Evolutionary conservation across 306 rosid genomes (phyloP).

Genomic region (Rosa rugosa): DNA sequence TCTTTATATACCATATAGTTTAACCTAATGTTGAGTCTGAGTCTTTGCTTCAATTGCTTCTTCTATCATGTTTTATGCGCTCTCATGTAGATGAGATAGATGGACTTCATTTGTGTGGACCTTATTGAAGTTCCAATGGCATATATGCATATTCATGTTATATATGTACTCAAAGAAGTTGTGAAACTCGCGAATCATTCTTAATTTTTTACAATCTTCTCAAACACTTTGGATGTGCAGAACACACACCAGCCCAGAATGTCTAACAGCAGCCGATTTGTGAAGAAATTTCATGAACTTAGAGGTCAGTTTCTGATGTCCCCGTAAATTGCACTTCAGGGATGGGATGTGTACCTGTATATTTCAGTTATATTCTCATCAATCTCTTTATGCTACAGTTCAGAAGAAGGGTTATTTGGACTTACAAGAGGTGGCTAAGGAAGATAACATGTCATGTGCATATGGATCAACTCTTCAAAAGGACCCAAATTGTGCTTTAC

Average conservation of each 20-base stretch:
- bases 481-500: slow-evolving; percentile 56
- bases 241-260: slow-evolving; percentile 40
- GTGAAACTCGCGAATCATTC: neutral
- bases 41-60: neutral
- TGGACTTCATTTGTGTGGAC: neutral
- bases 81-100: neutral
- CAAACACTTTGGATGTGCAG: slow-evolving; percentile 34
- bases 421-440: slow-evolving; percentile 51
- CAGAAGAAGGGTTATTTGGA: slow-evolving; percentile 75
- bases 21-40: neutral
- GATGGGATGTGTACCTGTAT: neutral
- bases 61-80: neutral
- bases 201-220: slow-evolving; percentile 18
- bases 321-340: neutral
- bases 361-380: slow-evolving; percentile 13
- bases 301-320: slow-evolving; percentile 54
- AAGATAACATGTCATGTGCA: slow-evolving; percentile 40
- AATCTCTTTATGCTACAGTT: slow-evolving; percentile 41
- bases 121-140: neutral
- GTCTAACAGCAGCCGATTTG: slow-evolving; percentile 36
- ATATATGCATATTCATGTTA: neutral
- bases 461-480: slow-evolving; percentile 73
- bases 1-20: slow-evolving; percentile 1
- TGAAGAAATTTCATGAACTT: slow-evolving; percentile 70
- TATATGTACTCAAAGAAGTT: neutral